phyloP scores from a whole-genome alignment of 306 rosid species.

The Vigna trinervia region DNA sequence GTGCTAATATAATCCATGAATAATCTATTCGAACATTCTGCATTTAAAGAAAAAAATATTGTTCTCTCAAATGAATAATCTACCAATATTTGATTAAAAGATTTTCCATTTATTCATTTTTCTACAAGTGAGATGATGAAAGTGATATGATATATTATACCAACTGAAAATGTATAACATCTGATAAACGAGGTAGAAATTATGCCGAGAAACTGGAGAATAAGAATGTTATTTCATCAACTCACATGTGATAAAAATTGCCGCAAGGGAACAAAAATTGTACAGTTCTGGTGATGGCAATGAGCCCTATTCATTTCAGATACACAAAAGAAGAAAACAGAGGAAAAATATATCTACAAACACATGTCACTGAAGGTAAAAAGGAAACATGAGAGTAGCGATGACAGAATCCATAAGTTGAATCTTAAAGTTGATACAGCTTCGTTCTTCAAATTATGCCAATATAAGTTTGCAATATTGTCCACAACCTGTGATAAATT shows the following conservation, averaged over 20 bases:
- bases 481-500: conserved; percentile 47
- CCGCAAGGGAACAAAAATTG: conserved; percentile 32
- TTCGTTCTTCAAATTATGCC: conserved; percentile 44
- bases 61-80: neutral
- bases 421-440: conserved; percentile 41
- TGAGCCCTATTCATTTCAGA: conserved; percentile 29
- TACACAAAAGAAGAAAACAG: conserved; percentile 34
- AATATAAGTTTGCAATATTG: conserved; percentile 1
- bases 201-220: neutral
- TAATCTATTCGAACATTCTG: no score
- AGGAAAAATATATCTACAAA: neutral
- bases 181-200: neutral
- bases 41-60: neutral
- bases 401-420: conserved; percentile 33
- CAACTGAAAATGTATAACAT: neutral
- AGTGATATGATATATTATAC: conserved; percentile 7
- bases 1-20: no score
- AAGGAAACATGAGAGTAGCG: neutral
- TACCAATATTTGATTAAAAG: neutral
- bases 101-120: neutral
- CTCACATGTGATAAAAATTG: conserved; percentile 25
- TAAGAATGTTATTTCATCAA: conserved; percentile 8
- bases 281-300: neutral
- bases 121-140: neutral
- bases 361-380: conserved; percentile 20